Base-by-base conservation (phyloP, 306 rosid genomes). In the Dalbergia cultrata region DNA sequence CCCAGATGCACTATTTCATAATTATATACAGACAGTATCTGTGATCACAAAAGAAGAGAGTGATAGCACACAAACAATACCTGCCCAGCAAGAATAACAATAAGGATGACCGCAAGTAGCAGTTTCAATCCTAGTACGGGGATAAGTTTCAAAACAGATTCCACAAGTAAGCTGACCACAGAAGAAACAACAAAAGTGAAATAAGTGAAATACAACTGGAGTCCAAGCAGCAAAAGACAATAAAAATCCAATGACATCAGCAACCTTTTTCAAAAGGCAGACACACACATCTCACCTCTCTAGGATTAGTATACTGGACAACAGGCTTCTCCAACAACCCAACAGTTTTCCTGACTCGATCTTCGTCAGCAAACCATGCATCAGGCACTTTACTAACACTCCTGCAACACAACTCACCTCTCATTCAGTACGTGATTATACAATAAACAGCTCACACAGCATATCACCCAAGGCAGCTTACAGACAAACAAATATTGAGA, bases 311-410 rank as follows among this genome's bases (percentile, higher is more conserved):
- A 76, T 67, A 54, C 47, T 45, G 85, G 39, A 79, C 71, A 58
- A 85, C 85, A 39, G 85, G 85, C 70, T 58, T 79, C 69, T 85
- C 90, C 86, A 89, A 85, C 85, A 93, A 88, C 72, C 97, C 98
- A 82, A 90, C 88, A 47, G 64, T 37, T 71, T 79, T 86, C 39
- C 97, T 83, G 41, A 90, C 97, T 68, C 53, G 58, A 57, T 74
- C 81, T 86, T 93, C 97, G 45, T 93, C 89, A 72, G 89, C 92
- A 81, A 93, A 93, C 98, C 98, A 93, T 34, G 85, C 88, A 76
- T 93, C 97, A 34, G 85, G 90, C 61, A 93, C 87, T 67, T 86
- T 90, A 77, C 88, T 89, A 22, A 88, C 87, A 62, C 85, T 91
- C 97, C 88, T 85, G 84, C 75, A 74, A 78, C 73, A 81, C 59